Conservation (phyloP, 208 protist species). For the Jaenimonas drosophilae region DNA sequence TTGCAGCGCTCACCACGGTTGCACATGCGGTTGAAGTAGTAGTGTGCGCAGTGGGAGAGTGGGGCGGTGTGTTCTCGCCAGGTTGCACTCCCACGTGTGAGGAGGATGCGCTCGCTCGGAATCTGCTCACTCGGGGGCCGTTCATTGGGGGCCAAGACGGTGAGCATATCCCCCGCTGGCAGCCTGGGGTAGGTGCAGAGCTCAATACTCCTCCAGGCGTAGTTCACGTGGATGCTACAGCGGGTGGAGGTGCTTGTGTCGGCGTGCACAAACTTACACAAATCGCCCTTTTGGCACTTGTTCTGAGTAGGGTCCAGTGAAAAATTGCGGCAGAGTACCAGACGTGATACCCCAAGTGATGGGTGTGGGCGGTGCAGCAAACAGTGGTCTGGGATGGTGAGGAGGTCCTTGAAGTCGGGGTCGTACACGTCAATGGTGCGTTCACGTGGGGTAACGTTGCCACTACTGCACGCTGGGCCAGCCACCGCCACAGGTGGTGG, state of each 20-base stretch:
- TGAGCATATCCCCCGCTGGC: slow-evolving; percentile 26
- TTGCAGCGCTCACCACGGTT: slow-evolving; percentile 62
- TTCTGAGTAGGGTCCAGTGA: slow-evolving; percentile 8
- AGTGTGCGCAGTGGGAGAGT: slow-evolving; percentile 77
- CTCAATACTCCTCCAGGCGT: slow-evolving; percentile 40
- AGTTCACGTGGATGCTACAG: slow-evolving; percentile 70
- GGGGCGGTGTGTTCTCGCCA: slow-evolving; percentile 22
- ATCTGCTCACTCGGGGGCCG: slow-evolving; percentile 32
- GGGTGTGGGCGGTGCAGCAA: slow-evolving; percentile 33
- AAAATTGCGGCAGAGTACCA: slow-evolving; percentile 75
- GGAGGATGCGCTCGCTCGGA: slow-evolving; percentile 34
- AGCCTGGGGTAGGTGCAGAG: slow-evolving; percentile 53
- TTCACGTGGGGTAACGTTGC: neutral
- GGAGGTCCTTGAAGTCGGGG: slow-evolving; percentile 38
- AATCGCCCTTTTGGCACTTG: slow-evolving; percentile 33
- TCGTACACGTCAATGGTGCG: slow-evolving; percentile 35
- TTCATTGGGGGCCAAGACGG: slow-evolving; percentile 59
- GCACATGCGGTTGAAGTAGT: slow-evolving; percentile 83
- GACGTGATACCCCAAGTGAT: slow-evolving; percentile 33
- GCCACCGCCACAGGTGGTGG: too few species aligned
- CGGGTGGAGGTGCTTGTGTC: slow-evolving; percentile 20
- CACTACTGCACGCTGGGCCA: too few species aligned
- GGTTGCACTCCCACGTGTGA: slow-evolving; percentile 39
- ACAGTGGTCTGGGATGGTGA: slow-evolving; percentile 23
- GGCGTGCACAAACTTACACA: slow-evolving; percentile 79